Evolutionary conservation across 306 rosid species (phyloP), one percentile per base, ranked within the genome.

Genomic region (Sophora flavescens): DNA sequence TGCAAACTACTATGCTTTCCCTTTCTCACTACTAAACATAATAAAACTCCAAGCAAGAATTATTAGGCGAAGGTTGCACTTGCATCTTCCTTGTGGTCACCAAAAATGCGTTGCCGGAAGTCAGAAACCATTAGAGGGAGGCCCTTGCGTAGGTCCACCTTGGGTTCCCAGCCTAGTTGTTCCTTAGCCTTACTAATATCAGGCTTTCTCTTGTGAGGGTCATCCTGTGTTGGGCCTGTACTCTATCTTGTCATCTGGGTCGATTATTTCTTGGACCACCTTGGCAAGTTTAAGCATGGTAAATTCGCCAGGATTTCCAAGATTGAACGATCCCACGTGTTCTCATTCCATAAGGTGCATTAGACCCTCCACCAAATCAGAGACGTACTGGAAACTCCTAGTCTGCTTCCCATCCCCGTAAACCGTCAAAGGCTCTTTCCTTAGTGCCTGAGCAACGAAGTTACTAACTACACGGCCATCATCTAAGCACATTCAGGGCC

Each of bases 341-440:
- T 95, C 97, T 61, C 99, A 97, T 87, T 92, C 99, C 99, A 95
- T 95, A 4, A 95, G 93, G 61, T 97, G 90, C 84, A 95, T 95
- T 73, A 95, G 83, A 83, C 99, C 99, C 85, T 95, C 99, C 78
- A 95, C 99, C 92, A 95, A 86, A 85, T 95, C 99, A 87, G 99
- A 95, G 63, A 95, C 99, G 79, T 88, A 95, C 66, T 95, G 99
- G 92, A 95, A 95, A 85, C 99, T 95, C 89, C 99, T 89, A 22
- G 99, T 95, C 85, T 92, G 99, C 88, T 95, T 92, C 74, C 99
- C 99, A 84, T 95, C 99, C 71, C 99, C 99, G 15, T 95, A 95
- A 22, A 95, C 99, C 12, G 97, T 95, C 85, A 95, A 63, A 65
- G 99, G 97, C 76, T 90, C 97, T 87, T 95, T 95, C 83, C 99